phyloP scores from a whole-genome alignment of 2,329 filamentous ascomycete species.

The Orbilia quercus region DNA sequence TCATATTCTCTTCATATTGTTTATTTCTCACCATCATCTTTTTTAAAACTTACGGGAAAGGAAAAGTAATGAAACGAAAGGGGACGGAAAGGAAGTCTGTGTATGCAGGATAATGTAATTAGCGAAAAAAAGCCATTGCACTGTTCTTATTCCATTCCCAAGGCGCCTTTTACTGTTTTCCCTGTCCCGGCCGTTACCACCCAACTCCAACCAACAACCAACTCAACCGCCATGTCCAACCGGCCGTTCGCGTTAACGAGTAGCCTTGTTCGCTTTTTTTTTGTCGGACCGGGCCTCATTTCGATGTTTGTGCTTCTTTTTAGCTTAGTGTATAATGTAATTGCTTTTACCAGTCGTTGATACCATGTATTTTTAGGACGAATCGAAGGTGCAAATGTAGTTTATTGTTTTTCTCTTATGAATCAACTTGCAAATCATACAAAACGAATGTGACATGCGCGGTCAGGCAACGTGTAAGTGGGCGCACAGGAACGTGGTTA shows the following conservation, averaged over 20 bases:
- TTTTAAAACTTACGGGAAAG: constrained; percentile 36
- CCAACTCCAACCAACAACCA: constrained; percentile 1
- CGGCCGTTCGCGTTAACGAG: constrained; percentile 19
- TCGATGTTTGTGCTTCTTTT: constrained; percentile 12
- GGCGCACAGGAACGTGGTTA: neutral
- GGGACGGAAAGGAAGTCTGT: constrained; percentile 14
- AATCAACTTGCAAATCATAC: neutral
- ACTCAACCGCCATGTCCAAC: neutral
- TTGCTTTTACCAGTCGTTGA: constrained; percentile 22
- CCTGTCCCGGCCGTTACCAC: constrained; percentile 9
- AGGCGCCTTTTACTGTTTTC: neutral
- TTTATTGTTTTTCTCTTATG: constrained; percentile 10
- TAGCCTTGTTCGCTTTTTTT: constrained; percentile 19
- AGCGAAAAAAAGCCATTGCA: constrained; percentile 35
- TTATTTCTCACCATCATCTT: constrained; percentile 54
- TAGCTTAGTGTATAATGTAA: constrained; percentile 41
- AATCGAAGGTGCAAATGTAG: constrained; percentile 35
- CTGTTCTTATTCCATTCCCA: constrained; percentile 25
- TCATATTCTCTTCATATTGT: constrained; percentile 55
- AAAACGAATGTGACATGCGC: neutral
- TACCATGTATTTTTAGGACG: constrained; percentile 56
- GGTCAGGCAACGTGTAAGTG: neutral
- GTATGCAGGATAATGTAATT: constrained; percentile 51
- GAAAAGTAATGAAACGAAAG: constrained; percentile 27
- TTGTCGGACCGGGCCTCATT: constrained; percentile 1